A percentile compares a stretch with the other conserved stretches of the same genome.
Conservation (phyloP, 192 early-diverging fungal species). For the Rhizoclosmatium sp. region DNA sequence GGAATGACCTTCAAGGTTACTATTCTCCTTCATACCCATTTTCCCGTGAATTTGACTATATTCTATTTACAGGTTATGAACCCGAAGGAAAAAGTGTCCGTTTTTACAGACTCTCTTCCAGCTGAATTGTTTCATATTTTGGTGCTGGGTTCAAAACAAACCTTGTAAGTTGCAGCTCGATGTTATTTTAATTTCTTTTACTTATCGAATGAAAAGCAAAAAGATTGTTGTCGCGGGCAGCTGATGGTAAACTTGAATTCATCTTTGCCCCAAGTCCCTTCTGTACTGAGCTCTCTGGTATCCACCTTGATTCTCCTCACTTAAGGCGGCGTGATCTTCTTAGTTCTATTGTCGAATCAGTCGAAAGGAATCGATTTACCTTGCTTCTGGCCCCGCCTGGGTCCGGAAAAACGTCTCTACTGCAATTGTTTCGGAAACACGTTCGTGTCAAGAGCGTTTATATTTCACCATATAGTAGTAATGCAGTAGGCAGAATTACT, state of each 20-base stretch:
- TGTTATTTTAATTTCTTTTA: neutral
- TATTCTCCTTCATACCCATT: neutral
- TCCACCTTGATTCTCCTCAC: slow-evolving; percentile 11
- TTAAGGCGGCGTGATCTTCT: neutral
- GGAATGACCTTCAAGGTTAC: slow-evolving; percentile 9
- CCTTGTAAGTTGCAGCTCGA: neutral
- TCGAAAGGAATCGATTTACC: slow-evolving; percentile 8
- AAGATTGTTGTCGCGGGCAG: too few species aligned
- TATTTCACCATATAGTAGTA: neutral
- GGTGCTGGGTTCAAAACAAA: slow-evolving; percentile 2
- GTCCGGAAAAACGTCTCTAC: slow-evolving; percentile 22
- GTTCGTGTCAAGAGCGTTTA: neutral
- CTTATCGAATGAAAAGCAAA: neutral
- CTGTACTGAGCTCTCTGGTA: neutral
- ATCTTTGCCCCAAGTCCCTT: neutral
- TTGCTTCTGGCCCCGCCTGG: slow-evolving; percentile 9
- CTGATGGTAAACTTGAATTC: neutral
- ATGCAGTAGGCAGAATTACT: neutral
- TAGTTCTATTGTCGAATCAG: neutral
- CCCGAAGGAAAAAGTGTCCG: neutral
- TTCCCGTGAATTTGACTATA: neutral
- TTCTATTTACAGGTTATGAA: slow-evolving; percentile 3
- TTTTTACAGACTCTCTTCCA: neutral
- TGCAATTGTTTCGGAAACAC: neutral
- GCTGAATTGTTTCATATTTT: neutral